Evolutionary conservation across 2,329 filamentous ascomycete species (phyloP), one percentile per base, ranked within the genome.

Genomic region (Helminthosporium solani): DNA sequence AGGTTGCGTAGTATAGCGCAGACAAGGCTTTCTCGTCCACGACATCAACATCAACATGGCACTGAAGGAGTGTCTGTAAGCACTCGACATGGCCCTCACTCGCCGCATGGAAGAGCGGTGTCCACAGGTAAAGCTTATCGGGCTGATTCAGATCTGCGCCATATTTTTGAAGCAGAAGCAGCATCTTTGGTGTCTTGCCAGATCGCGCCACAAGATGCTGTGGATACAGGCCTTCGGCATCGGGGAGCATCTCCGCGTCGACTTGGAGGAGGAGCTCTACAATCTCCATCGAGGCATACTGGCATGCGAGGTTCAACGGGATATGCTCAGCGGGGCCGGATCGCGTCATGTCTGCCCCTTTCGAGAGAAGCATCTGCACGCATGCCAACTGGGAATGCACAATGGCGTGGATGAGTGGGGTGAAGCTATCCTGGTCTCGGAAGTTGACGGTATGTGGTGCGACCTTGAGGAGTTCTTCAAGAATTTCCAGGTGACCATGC

Each of bases 91-190:
- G 95, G 18, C 94, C 94, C 73, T 99, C 94, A 65, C 91, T 96
- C 8, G 94, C 94, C 2, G 94, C 92, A 67, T 99, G 92, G 46
- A 99, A 94, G 4, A 99, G 77, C 0, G 94, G 91, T 2, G 94
- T 97, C 94, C 94, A 99, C 50, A 92, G 90, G 60, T 97, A 97
- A 14, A 99, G 78, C 71, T 96, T 97, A 70, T 99, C 94, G 25
- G 89, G 79, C 67, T 97, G 91, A 61, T 99, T 84, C 34, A 99
- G 78, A 66, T 99, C 86, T 18, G 90, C 92, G 1, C 91, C 91
- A 61, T 94, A 91, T 40, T 87, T 79, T 66, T 90, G 87, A 11
- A 99, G 77, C 31, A 96, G 77, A 12, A 91, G 74, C 9, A 97
- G 77, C 21, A 96, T 80, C 44, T 88, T 79, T 1, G 90, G 87